phyloP scores from a whole-genome alignment of 805 yeast species.

The Kodamaea laetipori region DNA sequence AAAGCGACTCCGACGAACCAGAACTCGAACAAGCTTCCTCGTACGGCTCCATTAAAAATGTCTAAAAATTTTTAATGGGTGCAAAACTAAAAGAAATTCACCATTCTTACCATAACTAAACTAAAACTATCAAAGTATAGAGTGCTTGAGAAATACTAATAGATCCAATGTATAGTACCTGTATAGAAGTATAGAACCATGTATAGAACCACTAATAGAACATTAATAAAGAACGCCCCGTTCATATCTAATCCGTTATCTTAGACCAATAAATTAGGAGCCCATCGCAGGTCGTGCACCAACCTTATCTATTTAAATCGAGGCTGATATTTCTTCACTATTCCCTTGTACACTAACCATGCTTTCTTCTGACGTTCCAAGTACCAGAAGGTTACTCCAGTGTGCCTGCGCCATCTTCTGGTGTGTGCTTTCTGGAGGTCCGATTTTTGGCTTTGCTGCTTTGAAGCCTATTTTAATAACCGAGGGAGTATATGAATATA shows the following conservation, averaged over 20 bases:
- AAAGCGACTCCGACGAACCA: slow-evolving; percentile 16
- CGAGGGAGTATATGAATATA: slow-evolving; percentile 73
- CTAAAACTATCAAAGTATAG: background rate
- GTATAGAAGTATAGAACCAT: too few species aligned
- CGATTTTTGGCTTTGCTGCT: slow-evolving; percentile 95
- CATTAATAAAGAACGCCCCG: too few species aligned
- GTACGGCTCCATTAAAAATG: slow-evolving; percentile 24
- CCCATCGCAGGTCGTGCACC: slow-evolving; percentile 4
- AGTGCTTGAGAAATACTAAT: too few species aligned
- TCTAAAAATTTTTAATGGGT: slow-evolving; percentile 6
- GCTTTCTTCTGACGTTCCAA: slow-evolving; percentile 11
- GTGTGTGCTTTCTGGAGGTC: slow-evolving; percentile 93
- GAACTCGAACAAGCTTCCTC: slow-evolving; percentile 6
- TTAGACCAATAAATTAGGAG: background rate
- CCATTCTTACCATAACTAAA: background rate
- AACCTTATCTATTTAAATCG: slow-evolving; percentile 1
- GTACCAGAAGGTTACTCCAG: slow-evolving; percentile 22
- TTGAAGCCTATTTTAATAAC: slow-evolving; percentile 76
- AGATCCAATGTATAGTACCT: too few species aligned
- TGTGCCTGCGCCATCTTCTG: slow-evolving; percentile 69
- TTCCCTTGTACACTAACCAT: slow-evolving; percentile 2
- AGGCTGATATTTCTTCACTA: background rate
- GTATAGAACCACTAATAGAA: too few species aligned
- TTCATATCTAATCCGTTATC: too few species aligned
- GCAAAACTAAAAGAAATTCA: slow-evolving; percentile 1